Percentiles rank a stretch among this genome's conserved stretches.
Conservation (phyloP, 2,329 filamentous ascomycete species). For the Colletotrichum camelliae region DNA sequence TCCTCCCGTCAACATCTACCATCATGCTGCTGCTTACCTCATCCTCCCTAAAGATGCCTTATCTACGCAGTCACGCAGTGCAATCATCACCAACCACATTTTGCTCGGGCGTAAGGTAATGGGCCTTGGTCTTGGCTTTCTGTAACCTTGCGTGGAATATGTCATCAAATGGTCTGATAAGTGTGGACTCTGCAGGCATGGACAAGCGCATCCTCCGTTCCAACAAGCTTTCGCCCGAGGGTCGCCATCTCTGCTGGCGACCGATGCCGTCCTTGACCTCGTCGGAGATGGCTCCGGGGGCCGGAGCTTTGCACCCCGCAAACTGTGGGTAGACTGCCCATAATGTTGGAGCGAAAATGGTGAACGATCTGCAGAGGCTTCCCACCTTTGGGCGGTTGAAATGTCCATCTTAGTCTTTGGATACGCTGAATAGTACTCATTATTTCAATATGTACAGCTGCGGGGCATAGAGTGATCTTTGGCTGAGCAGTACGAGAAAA, state of each 20-base stretch:
- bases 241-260: not conserved
- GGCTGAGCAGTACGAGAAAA: not conserved
- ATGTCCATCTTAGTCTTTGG: not conserved
- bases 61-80: not conserved
- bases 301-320: not conserved
- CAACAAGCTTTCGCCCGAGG: not conserved
- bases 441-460: not conserved
- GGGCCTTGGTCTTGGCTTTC: not conserved
- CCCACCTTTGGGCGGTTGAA: not conserved
- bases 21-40: not conserved
- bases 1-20: not conserved
- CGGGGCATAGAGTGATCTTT: not conserved
- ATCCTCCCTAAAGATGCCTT: not conserved
- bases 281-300: not conserved
- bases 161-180: not conserved
- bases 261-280: not conserved
- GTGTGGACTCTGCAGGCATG: not conserved
- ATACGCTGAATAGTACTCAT: not conserved
- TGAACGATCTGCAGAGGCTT: not conserved
- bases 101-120: not conserved
- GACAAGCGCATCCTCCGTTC: not conserved
- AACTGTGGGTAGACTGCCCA: not conserved
- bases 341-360: not conserved
- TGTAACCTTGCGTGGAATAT: not conserved
- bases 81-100: not conserved